Percentiles rank a stretch among this genome's conserved stretches.
phyloP scores from a whole-genome alignment of 371 early-diverging fungal genomes.

The Mucor ambiguus region DNA sequence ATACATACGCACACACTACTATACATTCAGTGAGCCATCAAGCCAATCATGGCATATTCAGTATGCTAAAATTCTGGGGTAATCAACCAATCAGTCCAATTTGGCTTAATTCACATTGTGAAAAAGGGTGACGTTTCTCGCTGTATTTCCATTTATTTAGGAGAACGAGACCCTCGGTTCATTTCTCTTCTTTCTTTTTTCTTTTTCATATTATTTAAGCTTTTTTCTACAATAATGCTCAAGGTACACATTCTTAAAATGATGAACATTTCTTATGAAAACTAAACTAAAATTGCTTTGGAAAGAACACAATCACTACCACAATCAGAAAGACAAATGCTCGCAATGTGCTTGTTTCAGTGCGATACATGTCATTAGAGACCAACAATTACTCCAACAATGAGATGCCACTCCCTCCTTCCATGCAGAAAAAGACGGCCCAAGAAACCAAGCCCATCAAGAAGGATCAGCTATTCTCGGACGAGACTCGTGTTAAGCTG shows the following conservation, averaged over 20 bases:
- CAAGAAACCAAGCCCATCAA: conserved; percentile 12
- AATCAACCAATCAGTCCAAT: neutral
- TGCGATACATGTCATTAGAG: conserved; percentile 25
- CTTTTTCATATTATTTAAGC: neutral
- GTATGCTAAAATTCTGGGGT: neutral
- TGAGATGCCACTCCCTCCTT: conserved; percentile 21
- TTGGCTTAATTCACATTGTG: conserved; percentile 5
- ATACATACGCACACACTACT: neutral
- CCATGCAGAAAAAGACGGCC: conserved; percentile 20
- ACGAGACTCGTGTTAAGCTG: conserved; percentile 40
- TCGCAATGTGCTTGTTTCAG: neutral
- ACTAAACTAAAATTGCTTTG: neutral
- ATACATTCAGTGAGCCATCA: neutral
- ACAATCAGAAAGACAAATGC: neutral
- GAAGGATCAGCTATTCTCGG: conserved; percentile 27
- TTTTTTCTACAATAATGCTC: conserved; percentile 11
- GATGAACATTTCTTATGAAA: neutral
- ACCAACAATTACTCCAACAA: conserved; percentile 9
- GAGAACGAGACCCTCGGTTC: conserved; percentile 6
- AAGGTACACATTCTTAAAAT: conserved; percentile 9
- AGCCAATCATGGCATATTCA: conserved; percentile 1
- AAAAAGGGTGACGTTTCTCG: conserved; percentile 6
- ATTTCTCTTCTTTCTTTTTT: conserved; percentile 6
- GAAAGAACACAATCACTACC: neutral
- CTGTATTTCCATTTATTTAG: neutral